A percentile compares a stretch with the other conserved stretches of the same genome.
These are phyloP conservation scores for Heliosperma pusillum DNA, from an alignment of 148 eudicot genomes.

Conservation along the genomic window DNA sequence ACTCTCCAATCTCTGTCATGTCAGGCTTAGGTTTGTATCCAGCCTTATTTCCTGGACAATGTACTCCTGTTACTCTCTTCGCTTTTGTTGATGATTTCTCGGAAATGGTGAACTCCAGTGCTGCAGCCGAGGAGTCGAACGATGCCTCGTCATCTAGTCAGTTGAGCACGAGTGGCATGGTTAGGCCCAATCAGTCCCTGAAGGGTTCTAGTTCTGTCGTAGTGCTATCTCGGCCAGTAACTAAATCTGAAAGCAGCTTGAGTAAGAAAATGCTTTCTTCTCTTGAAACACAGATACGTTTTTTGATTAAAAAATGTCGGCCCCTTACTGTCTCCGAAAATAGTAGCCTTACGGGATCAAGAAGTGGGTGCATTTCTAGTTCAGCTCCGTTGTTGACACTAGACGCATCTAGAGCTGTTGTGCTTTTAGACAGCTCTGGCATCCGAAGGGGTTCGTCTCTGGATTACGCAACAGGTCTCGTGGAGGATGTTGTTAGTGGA, in stretches of 20 bases:
- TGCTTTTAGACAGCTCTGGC: slow-evolving; percentile 57
- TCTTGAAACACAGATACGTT: slow-evolving; percentile 84
- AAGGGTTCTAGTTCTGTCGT: slow-evolving; percentile 73
- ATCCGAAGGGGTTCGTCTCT: slow-evolving; percentile 64
- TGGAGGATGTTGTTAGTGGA: slow-evolving; percentile 73
- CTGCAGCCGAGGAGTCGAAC: slow-evolving; percentile 42
- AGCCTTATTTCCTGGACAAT: slow-evolving; percentile 86
- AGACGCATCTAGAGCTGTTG: slow-evolving; percentile 83
- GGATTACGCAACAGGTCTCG: slow-evolving; percentile 68
- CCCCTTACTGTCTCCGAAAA: slow-evolving; percentile 60
- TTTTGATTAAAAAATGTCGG: slow-evolving; percentile 82
- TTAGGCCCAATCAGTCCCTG: slow-evolving; percentile 39
- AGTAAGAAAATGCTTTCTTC: slow-evolving; percentile 77
- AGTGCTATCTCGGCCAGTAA: slow-evolving; percentile 71
- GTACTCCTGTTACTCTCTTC: slow-evolving; percentile 85
- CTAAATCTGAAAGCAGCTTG: slow-evolving; percentile 63
- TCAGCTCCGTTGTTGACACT: slow-evolving; percentile 70
- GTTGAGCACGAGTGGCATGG: slow-evolving; percentile 41
- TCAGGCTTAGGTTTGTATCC: slow-evolving; percentile 65
- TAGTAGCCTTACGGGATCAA: slow-evolving; percentile 55
- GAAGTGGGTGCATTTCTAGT: slow-evolving; percentile 55
- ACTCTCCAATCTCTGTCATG: slow-evolving; percentile 48
- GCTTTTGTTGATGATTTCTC: slow-evolving; percentile 81
- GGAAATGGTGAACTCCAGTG: slow-evolving; percentile 40
- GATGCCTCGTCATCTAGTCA: slow-evolving; percentile 49